Percentiles rank a stretch among this genome's conserved stretches.
Evolutionary conservation across 2,329 filamentous ascomycete genomes (phyloP).

Genomic region (Aureobasidium leucospermi): DNA sequence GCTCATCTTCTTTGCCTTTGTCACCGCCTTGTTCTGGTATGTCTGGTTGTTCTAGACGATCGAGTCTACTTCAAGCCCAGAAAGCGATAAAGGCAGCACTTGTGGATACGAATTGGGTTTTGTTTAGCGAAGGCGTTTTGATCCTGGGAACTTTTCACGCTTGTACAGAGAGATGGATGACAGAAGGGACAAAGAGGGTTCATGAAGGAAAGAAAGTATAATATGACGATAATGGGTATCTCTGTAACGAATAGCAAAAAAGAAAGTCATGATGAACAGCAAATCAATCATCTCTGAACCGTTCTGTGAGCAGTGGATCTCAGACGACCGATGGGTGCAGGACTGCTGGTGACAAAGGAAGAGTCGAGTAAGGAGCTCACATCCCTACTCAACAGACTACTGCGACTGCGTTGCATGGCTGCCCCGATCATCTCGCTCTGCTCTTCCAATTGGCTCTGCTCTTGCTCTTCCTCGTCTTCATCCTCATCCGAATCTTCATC

Average conservation of each 20-base stretch:
- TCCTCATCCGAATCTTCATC: conserved; percentile 16
- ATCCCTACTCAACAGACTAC: conserved; percentile 28
- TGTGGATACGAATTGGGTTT: background rate
- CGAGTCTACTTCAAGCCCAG: no score
- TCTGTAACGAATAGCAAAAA: conserved; percentile 4
- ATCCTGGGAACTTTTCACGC: background rate
- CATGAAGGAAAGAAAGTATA: background rate
- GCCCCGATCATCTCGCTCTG: background rate
- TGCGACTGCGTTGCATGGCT: conserved; percentile 8
- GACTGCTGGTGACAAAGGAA: conserved; percentile 30
- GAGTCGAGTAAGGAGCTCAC: conserved; percentile 31
- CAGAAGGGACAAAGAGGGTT: background rate
- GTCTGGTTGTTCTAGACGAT: conserved; percentile 65
- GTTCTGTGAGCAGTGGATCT: conserved; percentile 3
- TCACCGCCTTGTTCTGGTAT: conserved; percentile 78
- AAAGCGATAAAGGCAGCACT: no score
- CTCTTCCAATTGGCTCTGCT: conserved; percentile 21
- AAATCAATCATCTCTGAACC: conserved; percentile 6
- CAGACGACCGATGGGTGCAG: conserved; percentile 20
- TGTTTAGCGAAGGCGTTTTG: conserved; percentile 5
- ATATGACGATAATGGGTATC: conserved; percentile 10
- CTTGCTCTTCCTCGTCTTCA: conserved; percentile 20
- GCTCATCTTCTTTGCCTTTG: conserved; percentile 79
- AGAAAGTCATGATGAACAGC: background rate
- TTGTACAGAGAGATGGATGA: background rate